Conservation (phyloP, 2,329 filamentous ascomycete species). For the Cladosporium oxysporum region DNA sequence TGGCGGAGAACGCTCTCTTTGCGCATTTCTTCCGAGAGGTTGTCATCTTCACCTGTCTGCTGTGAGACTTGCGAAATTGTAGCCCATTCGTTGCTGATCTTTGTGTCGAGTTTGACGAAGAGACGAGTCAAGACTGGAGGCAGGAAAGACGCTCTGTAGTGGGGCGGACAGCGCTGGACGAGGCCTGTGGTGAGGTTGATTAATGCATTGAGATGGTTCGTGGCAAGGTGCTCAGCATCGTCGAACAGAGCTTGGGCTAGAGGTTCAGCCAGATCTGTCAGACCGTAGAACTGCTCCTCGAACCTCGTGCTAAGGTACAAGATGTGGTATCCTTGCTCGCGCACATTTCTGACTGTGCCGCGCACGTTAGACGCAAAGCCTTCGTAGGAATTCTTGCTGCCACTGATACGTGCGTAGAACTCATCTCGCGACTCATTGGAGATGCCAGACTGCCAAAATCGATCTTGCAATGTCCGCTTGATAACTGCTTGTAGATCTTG, state of each 20-base stretch:
- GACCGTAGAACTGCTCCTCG: constrained; percentile 87
- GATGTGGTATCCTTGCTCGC: constrained; percentile 92
- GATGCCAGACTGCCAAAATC: constrained; percentile 98
- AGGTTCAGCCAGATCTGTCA: constrained; percentile 76
- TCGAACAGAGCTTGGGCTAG: constrained; percentile 82
- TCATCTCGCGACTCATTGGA: constrained; percentile 94
- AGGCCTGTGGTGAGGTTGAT: constrained; percentile 85
- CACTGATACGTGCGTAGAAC: constrained; percentile 88
- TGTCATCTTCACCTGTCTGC: constrained; percentile 66
- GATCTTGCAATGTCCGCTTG: constrained; percentile 80
- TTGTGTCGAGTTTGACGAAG: constrained; percentile 82
- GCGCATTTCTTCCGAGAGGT: constrained; percentile 93
- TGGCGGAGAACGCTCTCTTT: constrained; percentile 92
- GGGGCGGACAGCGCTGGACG: constrained; percentile 86
- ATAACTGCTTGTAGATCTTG: constrained; percentile 76
- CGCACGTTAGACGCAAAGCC: constrained; percentile 92
- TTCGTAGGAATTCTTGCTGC: constrained; percentile 86
- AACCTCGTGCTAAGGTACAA: constrained; percentile 90
- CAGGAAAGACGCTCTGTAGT: constrained; percentile 75
- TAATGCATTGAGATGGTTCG: constrained; percentile 92
- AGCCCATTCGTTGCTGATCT: constrained; percentile 86
- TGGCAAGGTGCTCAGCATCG: constrained; percentile 78
- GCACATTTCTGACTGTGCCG: constrained; percentile 82
- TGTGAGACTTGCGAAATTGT: constrained; percentile 63
- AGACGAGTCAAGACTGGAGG: constrained; percentile 79